phyloP scores from a whole-genome alignment of 2,329 filamentous ascomycete genomes.

The Fusarium tricinctum region DNA sequence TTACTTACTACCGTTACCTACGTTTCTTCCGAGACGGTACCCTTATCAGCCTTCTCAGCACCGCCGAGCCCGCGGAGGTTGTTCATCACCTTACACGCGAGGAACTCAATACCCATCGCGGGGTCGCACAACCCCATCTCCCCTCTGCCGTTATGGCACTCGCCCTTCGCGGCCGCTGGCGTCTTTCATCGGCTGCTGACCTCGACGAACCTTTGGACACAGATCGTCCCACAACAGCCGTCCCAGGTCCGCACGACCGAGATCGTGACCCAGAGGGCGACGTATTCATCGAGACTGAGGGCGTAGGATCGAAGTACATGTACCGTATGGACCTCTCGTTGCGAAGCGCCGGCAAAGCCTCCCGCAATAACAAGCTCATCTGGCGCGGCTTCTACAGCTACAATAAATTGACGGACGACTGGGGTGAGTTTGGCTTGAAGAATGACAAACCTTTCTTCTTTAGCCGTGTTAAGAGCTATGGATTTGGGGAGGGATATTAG shows the following conservation, averaged over 20 bases:
- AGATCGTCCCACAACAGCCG: constrained; percentile 11
- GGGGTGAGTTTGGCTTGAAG: constrained; percentile 80
- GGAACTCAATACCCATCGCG: constrained; percentile 67
- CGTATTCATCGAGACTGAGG: constrained; percentile 88
- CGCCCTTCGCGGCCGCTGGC: constrained; percentile 72
- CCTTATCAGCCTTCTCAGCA: constrained; percentile 83
- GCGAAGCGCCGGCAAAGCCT: constrained; percentile 71
- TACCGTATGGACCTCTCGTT: constrained; percentile 86
- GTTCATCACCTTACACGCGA: constrained; percentile 86
- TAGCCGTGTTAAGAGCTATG: constrained; percentile 75
- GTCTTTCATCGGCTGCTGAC: constrained; percentile 58
- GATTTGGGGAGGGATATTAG: constrained; percentile 56
- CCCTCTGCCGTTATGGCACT: constrained; percentile 74
- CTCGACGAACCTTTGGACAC: constrained; percentile 44
- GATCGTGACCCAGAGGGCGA: constrained; percentile 69
- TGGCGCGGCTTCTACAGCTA: constrained; percentile 96
- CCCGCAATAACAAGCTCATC: constrained; percentile 85
- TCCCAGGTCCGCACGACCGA: constrained; percentile 31
- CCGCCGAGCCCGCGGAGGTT: constrained; percentile 85
- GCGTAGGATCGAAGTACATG: constrained; percentile 81
- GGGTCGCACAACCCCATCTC: constrained; percentile 49
- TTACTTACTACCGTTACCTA: constrained; percentile 98
- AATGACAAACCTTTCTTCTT: constrained; percentile 77
- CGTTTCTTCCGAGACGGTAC: constrained; percentile 94
- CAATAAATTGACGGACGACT: constrained; percentile 90